These are phyloP conservation scores for Saitoella complicata DNA, from an alignment of 805 yeast species.

Conservation along the genomic window DNA sequence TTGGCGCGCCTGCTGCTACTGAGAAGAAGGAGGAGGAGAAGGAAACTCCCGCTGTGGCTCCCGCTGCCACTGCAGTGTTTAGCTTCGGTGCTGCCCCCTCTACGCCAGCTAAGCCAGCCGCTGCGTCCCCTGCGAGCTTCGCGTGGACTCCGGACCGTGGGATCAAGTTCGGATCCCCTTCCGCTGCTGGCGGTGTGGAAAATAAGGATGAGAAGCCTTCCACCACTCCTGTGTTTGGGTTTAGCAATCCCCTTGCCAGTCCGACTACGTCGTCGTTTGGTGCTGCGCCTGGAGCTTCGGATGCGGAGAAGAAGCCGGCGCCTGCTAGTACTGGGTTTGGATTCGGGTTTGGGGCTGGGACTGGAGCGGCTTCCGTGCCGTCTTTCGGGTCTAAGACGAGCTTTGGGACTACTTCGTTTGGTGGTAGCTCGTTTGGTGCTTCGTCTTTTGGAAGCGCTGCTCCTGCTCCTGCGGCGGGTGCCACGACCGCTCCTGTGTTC, in stretches of 20 bases:
- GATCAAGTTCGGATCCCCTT: conserved; percentile 1
- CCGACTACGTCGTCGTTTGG: not conserved
- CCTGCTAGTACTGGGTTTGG: not conserved
- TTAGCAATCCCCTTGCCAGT: not conserved
- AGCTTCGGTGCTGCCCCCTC: not conserved
- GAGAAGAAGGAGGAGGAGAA: not conserved
- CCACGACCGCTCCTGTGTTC: not conserved
- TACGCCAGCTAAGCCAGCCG: not conserved
- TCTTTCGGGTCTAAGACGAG: too few relatives aligned
- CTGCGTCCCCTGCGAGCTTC: not conserved
- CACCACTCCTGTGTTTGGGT: not conserved
- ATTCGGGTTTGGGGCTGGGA: too few relatives aligned
- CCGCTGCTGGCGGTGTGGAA: not conserved
- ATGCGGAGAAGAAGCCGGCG: not conserved
- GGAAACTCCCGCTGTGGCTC: not conserved
- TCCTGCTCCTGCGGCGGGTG: not conserved
- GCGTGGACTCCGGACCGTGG: conserved; percentile 1
- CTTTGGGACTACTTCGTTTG: too few relatives aligned
- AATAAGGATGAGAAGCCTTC: too few relatives aligned
- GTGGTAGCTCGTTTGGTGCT: not conserved
- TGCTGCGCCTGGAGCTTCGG: not conserved
- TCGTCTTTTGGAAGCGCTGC: not conserved
- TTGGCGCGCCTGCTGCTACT: not conserved
- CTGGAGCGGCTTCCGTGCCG: too few relatives aligned
- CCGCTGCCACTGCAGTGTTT: not conserved